Percentiles rank a stretch among this genome's conserved stretches.
These are phyloP conservation scores for Talaromyces atroroseus DNA, from an alignment of 2,329 filamentous ascomycete species.

Conservation along the genomic window DNA sequence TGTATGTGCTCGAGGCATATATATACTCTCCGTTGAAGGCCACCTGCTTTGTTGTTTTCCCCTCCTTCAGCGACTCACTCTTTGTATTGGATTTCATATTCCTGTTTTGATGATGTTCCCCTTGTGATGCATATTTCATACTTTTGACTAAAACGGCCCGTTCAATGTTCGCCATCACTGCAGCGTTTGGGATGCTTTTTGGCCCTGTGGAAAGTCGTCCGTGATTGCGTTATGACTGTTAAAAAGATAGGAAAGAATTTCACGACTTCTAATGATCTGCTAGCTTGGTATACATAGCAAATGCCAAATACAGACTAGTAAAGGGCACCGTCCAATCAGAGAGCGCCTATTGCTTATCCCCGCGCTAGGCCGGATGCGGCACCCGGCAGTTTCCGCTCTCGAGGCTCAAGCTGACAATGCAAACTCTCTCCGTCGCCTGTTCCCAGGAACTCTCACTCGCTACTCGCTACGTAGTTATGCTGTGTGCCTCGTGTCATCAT, in stretches of 20 bases:
- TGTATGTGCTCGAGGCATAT: slow-evolving; percentile 6
- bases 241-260: background rate
- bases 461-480: background rate
- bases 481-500: background rate
- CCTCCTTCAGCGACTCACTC: background rate
- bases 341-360: no score
- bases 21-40: slow-evolving; percentile 1
- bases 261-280: background rate
- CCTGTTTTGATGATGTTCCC: background rate
- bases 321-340: no score
- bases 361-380: no score
- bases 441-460: no score
- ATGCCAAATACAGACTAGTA: no score
- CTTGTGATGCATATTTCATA: background rate
- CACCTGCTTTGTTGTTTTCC: background rate
- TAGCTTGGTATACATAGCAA: background rate
- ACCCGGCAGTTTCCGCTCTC: no score
- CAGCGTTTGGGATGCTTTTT: background rate
- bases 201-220: background rate
- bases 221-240: background rate
- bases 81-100: background rate
- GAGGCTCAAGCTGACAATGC: no score
- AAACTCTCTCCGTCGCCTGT: no score
- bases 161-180: background rate
- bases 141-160: background rate